Base-by-base conservation (phyloP, 306 rosid genomes). In the Crataegus laevigata region DNA sequence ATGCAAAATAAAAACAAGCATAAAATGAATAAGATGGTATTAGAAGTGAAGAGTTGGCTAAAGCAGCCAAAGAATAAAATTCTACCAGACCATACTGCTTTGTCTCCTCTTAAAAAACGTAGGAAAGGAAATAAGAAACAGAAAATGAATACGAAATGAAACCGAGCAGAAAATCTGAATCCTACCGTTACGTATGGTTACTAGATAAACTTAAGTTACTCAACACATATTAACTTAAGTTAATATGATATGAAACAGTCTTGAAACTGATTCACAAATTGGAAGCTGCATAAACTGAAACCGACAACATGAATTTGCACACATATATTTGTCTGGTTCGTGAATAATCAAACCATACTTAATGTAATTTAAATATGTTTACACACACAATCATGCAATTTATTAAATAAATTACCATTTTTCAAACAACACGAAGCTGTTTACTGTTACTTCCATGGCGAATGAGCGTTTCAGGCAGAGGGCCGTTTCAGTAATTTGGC, bases 401-500 rank as follows among this genome's bases (percentile, higher is more conserved):
- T 47, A 47, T 15, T 15, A 47, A 47, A 15, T 47, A 47, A 47
- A 47, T 15, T 47, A 5, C 54, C 54, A 47, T 15, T 47, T 47
- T 47, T 47, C 54, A 57, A 47, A 47, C 19, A 47, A 57, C 25
- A 57, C 11, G 29, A 57, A 57, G 62, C 29, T 57, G 29, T 47
- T 22, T 57, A 24, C 62, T 6, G 62, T 47, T 25, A 29, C 15
- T 60, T 29, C 25, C 29, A 52, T 60, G 29, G 43, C 6, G 78
- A 55, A 47, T 6, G 72, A 51, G 71, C 69, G 80, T 79, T 83
- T 77, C 24, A 51, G 29, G 2, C 59, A 8, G 18, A 54, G 55
- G 80, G 69, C 73, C 83, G 84, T 79, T 79, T 84, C 69, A 26
- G 59, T 79, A 72, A 77, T 74, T 75, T 59, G 32, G 61, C 62